Evolutionary conservation across 257 asterid genomes (phyloP).

Genomic region (Fraxinus anomala): DNA sequence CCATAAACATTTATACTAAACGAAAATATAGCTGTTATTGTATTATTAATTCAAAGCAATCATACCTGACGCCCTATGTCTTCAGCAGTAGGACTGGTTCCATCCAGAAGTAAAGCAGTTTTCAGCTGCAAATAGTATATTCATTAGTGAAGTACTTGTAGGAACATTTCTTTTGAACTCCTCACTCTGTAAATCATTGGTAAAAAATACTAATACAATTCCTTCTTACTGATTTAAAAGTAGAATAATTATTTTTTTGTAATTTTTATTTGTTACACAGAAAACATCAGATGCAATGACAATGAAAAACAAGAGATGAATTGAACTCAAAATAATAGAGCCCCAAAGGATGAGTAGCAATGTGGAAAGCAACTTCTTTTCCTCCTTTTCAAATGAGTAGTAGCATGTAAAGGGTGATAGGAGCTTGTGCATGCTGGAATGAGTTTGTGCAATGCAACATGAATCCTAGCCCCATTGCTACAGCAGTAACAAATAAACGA

Average conservation of each 20-base stretch:
- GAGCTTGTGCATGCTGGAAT: not conserved
- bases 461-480: slow-evolving; percentile 1
- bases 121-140: slow-evolving; percentile 56
- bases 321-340: not conserved
- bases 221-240: not conserved
- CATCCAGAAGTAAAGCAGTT: slow-evolving; percentile 92
- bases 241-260: not conserved
- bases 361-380: not conserved
- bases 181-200: not conserved
- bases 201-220: not conserved
- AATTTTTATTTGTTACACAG: not conserved
- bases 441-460: not conserved
- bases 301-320: not conserved
- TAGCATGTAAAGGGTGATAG: not conserved
- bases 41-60: not conserved
- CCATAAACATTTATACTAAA: not conserved
- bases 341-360: not conserved
- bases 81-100: slow-evolving; percentile 89
- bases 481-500: not conserved
- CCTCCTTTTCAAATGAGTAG: not conserved
- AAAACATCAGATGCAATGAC: not conserved
- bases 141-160: not conserved
- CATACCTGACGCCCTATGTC: slow-evolving; percentile 99
- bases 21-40: not conserved
- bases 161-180: not conserved